Base-by-base conservation (phyloP, 2,329 filamentous ascomycete genomes). In the Ceratocystis albifundus region DNA sequence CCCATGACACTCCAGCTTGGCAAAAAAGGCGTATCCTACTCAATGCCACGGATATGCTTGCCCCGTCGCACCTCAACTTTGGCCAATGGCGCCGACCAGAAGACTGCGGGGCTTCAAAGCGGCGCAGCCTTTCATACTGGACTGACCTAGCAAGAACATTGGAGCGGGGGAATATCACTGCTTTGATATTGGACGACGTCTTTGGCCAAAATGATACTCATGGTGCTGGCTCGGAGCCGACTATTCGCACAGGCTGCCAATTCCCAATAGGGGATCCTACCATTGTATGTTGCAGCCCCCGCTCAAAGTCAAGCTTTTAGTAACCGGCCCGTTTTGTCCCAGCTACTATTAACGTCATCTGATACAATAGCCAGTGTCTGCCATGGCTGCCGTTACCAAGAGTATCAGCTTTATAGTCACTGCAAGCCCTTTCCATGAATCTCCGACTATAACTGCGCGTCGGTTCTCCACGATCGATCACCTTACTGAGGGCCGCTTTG, bases 201-300 rank as follows among this genome's bases (percentile, higher is more conserved):
- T 86, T 85, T 64, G 84, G 83, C 2, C 84, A 84, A 4, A 88
- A 88, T 71, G 86, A 89, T 75, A 84, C 88, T 3, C 89, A 88
- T 74, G 83, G 84, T 68, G 81, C 84, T 8, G 74, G 73, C 0
- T 74, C 77, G 3, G 79, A 81, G 2, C 81, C 85, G 0, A 83
- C 84, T 0, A 80, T 87, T 62, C 73, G 79, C 0, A 82, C 84
- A 0, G 86, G 84, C 0, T 84, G 85, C 0, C 86, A 89, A 73
- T 88, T 84, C 80, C 86, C 86, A 0, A 83, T 88, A n/a, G 88
- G 87, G 68, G 86, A 89, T 72, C 86, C 86, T 0, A 71, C 88
- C 1, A 69, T 72, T 5, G 66, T 67, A 50, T 50, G 62, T 46
- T 44, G 30, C 25, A 5, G 3, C 5, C 32, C 32, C 32, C 8